Evolutionary conservation across 2,329 filamentous ascomycete species (phyloP), one percentile per base, ranked within the genome.

Genomic region (Ceratocystis alfenasii): DNA sequence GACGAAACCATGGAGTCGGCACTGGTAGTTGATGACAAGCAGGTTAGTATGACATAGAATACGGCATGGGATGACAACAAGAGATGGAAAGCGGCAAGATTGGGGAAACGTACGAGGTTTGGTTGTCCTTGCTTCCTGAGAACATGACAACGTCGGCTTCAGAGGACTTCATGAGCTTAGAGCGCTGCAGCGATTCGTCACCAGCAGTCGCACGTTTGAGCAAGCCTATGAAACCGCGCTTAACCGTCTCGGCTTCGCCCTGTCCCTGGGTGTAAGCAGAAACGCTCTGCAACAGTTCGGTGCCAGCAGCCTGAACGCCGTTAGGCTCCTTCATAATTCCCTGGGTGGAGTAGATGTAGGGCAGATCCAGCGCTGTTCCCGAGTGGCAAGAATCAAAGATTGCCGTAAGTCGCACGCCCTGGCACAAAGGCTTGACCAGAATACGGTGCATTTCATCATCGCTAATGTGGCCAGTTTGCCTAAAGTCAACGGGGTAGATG

Each of bases 131-230:
- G 79, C 90, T 95, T 66, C 94, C 94, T 65, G 90, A 95, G 85
- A 92, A 94, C 90, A 97, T 96, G 74, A 97, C 83, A 57, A 99
- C 93, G 75, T 97, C 94, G 57, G 94, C 94, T 1, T 92, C 88
- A 61, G 89, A 94, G 10, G 93, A 96, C 81, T 96, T 96, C 53
- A 93, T 96, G 70, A 87, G 82, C 70, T 92, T 78, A 62, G 91
- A 86, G 73, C 87, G 87, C 77, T 91, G 83, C 75, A 92, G 87
- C 5, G 87, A 87, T n/a, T 90, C 86, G 67, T 94, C 82, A 70
- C 93, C 92, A 65, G 79, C 84, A 17, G 89, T 87, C 10, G 90
- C 91, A 17, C 66, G 63, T 28, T 67, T 67, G n/a, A 65, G 20
- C 20, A 63, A 46, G 68, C 87, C 84, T 69, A 96, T 81, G 74